These are phyloP conservation scores for Ceratocystis cubensis DNA, from an alignment of 2,329 filamentous ascomycete species.

Conservation along the genomic window DNA sequence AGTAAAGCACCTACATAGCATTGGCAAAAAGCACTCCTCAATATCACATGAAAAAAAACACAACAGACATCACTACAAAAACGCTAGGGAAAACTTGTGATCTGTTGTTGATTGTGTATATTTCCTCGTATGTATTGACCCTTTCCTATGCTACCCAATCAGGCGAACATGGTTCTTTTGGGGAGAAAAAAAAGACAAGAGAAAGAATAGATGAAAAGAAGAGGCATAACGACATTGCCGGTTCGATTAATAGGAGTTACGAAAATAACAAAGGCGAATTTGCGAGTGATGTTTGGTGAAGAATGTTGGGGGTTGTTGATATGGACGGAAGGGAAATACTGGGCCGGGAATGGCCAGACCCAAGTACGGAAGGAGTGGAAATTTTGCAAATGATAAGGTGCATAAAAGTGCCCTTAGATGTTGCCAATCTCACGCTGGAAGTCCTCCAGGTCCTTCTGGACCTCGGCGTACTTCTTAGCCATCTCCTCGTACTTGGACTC, in stretches of 20 bases:
- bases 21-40: too few relatives aligned
- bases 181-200: conserved; percentile 2
- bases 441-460: conserved; percentile 84
- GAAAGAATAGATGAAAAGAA: conserved; percentile 11
- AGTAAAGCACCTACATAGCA: too few relatives aligned
- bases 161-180: conserved; percentile 7
- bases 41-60: too few relatives aligned
- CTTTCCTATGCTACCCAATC: conserved; percentile 6
- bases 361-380: conserved; percentile 14
- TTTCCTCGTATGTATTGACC: conserved; percentile 8
- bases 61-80: too few relatives aligned
- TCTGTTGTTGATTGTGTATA: conserved; percentile 11
- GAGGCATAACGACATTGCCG: conserved; percentile 6
- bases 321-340: background rate
- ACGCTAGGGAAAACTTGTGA: background rate
- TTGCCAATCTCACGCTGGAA: conserved; percentile 87
- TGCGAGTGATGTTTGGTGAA: conserved; percentile 5
- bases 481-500: conserved; percentile 98
- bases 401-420: conserved; percentile 48
- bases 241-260: conserved; percentile 7
- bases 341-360: background rate
- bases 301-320: background rate
- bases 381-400: conserved; percentile 7
- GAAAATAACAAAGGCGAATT: conserved; percentile 4
- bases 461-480: conserved; percentile 69